Conservation (phyloP, 78 protist species). For the Dictyostelium capitatum region DNA sequence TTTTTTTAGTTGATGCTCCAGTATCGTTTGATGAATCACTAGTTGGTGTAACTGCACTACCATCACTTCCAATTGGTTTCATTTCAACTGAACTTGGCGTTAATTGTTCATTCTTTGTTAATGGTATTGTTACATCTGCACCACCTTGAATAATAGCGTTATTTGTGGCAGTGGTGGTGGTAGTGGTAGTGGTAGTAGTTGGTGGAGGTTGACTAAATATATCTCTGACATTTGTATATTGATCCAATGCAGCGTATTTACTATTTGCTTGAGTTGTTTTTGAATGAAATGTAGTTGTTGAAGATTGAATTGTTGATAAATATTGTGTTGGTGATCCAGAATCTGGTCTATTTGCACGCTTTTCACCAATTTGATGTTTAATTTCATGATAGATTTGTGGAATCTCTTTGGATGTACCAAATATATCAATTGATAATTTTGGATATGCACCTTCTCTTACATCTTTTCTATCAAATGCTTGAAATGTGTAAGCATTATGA, state of each 20-base stretch:
- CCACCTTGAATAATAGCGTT: not conserved
- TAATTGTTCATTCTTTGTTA: not conserved
- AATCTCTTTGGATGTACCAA: conserved; percentile 61
- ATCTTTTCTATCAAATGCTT: conserved; percentile 49
- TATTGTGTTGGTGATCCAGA: not conserved
- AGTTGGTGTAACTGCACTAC: not conserved
- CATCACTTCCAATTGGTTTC: not conserved
- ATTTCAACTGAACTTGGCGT: not conserved
- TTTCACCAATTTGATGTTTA: conserved; percentile 52
- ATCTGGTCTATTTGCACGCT: not conserved
- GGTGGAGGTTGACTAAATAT: conserved; percentile 15
- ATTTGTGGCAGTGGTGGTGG: not conserved
- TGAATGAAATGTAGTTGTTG: conserved; percentile 2
- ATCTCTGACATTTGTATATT: not conserved
- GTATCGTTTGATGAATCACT: no score
- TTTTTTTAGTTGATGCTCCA: not conserved
- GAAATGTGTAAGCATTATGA: conserved; percentile 70
- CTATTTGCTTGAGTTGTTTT: conserved; percentile 22
- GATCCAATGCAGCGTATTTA: not conserved
- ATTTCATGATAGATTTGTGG: conserved; percentile 72
- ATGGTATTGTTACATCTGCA: not conserved
- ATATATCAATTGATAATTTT: conserved; percentile 48
- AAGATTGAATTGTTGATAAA: conserved; percentile 22
- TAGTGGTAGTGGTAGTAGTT: not conserved
- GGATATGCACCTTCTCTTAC: conserved; percentile 42